Evolutionary conservation across 345 rosid species (phyloP), one percentile per base, ranked within the genome.

Genomic region (Combretum micranthum): DNA sequence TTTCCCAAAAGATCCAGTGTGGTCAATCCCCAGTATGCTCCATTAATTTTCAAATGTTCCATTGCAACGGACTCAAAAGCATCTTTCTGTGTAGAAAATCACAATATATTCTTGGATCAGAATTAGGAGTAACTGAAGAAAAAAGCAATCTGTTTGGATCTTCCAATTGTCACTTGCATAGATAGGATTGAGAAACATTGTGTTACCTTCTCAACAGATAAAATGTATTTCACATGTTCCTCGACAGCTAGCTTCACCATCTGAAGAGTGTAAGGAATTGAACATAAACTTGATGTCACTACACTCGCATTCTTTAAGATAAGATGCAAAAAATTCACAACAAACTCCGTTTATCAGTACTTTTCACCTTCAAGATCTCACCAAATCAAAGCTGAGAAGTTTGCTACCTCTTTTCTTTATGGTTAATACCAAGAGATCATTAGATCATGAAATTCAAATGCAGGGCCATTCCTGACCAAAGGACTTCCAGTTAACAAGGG

Each of bases 31-130:
- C 99, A 93, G 57, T 89, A 86, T 1, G 82, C 97, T 56, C 97
- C 97, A 59, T 77, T 89, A 84, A 89, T 62, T 80, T 91, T 77
- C 37, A 93, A 76, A 81, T 86, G 91, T 50, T 89, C 99, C 99
- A 86, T 83, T 59, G 89, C 87, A 48, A 86, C 93, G 42, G 91
- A 85, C 73, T 84, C 86, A 65, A 89, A 80, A 71, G 84, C 82
- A 55, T 86, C 97, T 51, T 85, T 89, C 57, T 89, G 63, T 50
- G 17, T 14, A 68, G 23, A 62, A 9, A 55, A 52, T 47, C 46
- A 61, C 47, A 32, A 39, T 43, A 45, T 61, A 45, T 25, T 7
- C 39, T 23, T 14, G 17, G 25, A 18, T 20, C 9, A 57, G 46
- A 52, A 32, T 52, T 44, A 61, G 25, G 20, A 9, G 5, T 48